Evolutionary conservation across 2,329 filamentous ascomycete species (phyloP), one percentile per base, ranked within the genome.

Genomic region (Talaromyces albobiverticillius): DNA sequence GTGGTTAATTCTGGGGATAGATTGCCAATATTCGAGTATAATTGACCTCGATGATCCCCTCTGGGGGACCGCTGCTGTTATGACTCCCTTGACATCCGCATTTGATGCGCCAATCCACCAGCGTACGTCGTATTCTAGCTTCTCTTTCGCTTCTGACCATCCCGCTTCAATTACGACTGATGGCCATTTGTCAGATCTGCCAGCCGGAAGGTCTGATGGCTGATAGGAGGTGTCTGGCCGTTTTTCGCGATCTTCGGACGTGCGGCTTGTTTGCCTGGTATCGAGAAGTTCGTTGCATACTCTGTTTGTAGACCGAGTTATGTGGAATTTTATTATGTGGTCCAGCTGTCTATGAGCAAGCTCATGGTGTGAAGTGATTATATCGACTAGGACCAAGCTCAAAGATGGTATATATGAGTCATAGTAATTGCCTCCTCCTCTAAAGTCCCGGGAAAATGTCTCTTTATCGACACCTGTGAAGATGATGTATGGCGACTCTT

Each of bases 21-120:
- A 22, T 11, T 18, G 32, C 48, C 49, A 56, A 2, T 18, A 26
- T 5, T 56, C 41, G 9, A 52, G n/a, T 16, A 29, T 22, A 34
- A 46, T 46, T n/a, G n/a, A 26, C 22, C 29, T 16, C 6, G 29
- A 42, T n/a, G n/a, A n/a, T 34, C 23, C 13, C 18, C 18, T 26
- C 10, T 29, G 38, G n/a, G n/a, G n/a, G 26, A 56, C 26, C 16
- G 41, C 25, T 22, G 42, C 34, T 6, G 42, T 42, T 14, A 56
- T 26, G 5, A 47, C 54, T 22, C 36, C 29, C 40, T 38, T 45
- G 11, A 56, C 51, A 14, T 54, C 45, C 20, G 36, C 51, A 11
- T 50, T 36, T 36, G 51, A 56, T 31, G 22, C 25, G 16, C n/a
- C n/a, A 10, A 56, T 34, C 54, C 54, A 56, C 54, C 54, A 56